Evolutionary conservation across 2,329 filamentous ascomycete genomes (phyloP).

Genomic region (Aureobasidium namibiae): DNA sequence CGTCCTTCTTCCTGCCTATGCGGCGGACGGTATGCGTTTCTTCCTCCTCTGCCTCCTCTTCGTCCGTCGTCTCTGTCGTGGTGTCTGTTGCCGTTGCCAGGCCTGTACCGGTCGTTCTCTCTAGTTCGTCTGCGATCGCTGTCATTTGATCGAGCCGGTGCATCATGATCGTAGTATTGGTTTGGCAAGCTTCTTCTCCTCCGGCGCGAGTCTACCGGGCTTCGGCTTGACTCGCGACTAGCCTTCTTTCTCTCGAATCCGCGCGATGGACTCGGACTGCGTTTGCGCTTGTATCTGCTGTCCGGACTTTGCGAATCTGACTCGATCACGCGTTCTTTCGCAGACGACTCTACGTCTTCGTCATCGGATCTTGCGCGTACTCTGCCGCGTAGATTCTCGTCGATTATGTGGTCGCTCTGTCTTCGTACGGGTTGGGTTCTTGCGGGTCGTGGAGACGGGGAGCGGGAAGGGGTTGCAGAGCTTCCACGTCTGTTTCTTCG

Average conservation of each 20-base stretch:
- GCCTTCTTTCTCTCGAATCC: constrained; percentile 20
- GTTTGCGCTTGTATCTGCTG: constrained; percentile 28
- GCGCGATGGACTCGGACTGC: constrained; percentile 22
- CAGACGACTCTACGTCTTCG: constrained; percentile 17
- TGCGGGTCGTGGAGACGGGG: constrained; percentile 18
- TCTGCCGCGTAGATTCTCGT: constrained; percentile 29
- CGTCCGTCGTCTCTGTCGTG: constrained; percentile 10
- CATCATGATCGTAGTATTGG: constrained; percentile 24
- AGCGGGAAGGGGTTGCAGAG: constrained; percentile 8
- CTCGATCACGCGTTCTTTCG: constrained; percentile 23
- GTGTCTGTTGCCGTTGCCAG: constrained; percentile 9
- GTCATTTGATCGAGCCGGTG: constrained; percentile 14
- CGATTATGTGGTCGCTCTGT: constrained; percentile 27
- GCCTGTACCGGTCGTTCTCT: constrained; percentile 16
- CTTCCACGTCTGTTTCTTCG: constrained; percentile 14
- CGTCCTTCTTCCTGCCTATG: constrained; percentile 33
- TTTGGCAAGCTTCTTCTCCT: constrained; percentile 32
- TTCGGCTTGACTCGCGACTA: constrained; percentile 5
- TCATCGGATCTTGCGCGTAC: constrained; percentile 24
- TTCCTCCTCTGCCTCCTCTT: constrained; percentile 33
- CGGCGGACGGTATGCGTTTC: constrained; percentile 4
- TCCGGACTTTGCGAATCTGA: constrained; percentile 19
- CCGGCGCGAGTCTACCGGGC: constrained; percentile 16
- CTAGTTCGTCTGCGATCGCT: constrained; percentile 19
- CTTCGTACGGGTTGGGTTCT: constrained; percentile 21